Evolutionary conservation across 371 early-diverging fungal species (phyloP).

Genomic region (Syncephalastrum monosporum): DNA sequence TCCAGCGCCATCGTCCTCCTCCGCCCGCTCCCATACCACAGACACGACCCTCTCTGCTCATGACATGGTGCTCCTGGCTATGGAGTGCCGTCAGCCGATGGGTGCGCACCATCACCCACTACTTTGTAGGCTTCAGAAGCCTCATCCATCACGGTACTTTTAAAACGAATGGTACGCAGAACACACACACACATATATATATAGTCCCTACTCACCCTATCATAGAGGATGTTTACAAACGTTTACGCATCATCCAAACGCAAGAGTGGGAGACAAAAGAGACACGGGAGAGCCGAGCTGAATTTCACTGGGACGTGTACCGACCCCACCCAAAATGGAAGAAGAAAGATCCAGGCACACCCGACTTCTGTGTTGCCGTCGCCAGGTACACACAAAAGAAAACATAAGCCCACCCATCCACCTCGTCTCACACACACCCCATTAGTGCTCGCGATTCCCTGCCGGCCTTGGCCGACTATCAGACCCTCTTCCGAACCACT

Average conservation of each 20-base stretch:
- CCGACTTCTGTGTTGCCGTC: slow-evolving; percentile 47
- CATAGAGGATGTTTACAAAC: slow-evolving; percentile 24
- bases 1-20: slow-evolving; percentile 10
- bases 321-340: slow-evolving; percentile 52
- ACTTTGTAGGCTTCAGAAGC: not conserved
- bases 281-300: not conserved
- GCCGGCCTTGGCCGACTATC: slow-evolving; percentile 9
- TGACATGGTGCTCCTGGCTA: too few relatives aligned
- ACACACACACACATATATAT: not conserved
- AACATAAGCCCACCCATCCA: not conserved
- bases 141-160: not conserved
- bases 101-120: not conserved
- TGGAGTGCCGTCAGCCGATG: too few relatives aligned
- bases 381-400: slow-evolving; percentile 20
- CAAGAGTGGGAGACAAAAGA: slow-evolving; percentile 20
- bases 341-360: slow-evolving; percentile 49
- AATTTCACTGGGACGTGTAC: slow-evolving; percentile 53
- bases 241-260: slow-evolving; percentile 23
- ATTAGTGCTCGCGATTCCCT: slow-evolving; percentile 4
- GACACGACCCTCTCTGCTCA: not conserved
- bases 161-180: not conserved
- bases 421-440: not conserved
- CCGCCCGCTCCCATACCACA: not conserved
- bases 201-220: slow-evolving; percentile 11
- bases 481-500: slow-evolving; percentile 1